Base-by-base conservation (phyloP, 805 yeast genomes). In the Millerozyma acaciae region DNA sequence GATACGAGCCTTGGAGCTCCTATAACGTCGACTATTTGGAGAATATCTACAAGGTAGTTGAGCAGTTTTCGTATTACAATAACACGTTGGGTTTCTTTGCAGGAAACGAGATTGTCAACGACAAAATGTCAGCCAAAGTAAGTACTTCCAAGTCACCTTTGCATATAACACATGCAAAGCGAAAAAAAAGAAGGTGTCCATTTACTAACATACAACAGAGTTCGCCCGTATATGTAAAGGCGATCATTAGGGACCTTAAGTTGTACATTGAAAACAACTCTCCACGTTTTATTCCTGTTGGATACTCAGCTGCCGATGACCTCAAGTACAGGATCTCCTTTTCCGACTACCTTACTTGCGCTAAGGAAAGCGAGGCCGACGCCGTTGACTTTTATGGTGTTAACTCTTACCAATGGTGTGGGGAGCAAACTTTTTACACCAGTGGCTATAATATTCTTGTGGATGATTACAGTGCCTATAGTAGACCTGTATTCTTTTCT, bases 271-370 rank as follows among this genome's bases (percentile, higher is more conserved):
- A 61, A 6, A 47, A 53, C 17, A 75, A 85, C 47, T 58, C 78
- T 3, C 72, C 77, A 2, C 70, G 98, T 35, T 49, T 50, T 9
- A 75, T 90, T 12, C 97, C 97, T 1, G 85, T 90, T 22, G 97
- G 97, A 1, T 90, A 90, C 55, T 87, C 97, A 0, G 97, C 97
- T 0, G 97, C 97, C 1, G 97, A 90, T 60, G 97, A 89, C 50
- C 68, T 89, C 39, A 60, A 69, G 32, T 89, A 75, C 57, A 69
- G 97, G 48, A 73, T 75, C 6, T 73, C 96, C 0, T 68, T 89
- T 30, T 82, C 96, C 1, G 72, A 77, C 37, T 90, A 84, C 53
- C 69, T 90, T 35, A 90, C 82, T 47, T 89, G 97, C 49, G 73
- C 78, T 16, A 78, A 75, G 14, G 68, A 68, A 2, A 57, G 60